Evolutionary conservation across 192 early-diverging fungal species (phyloP), one percentile per base, ranked within the genome.

Genomic region (Backusella mclennaniae): DNA sequence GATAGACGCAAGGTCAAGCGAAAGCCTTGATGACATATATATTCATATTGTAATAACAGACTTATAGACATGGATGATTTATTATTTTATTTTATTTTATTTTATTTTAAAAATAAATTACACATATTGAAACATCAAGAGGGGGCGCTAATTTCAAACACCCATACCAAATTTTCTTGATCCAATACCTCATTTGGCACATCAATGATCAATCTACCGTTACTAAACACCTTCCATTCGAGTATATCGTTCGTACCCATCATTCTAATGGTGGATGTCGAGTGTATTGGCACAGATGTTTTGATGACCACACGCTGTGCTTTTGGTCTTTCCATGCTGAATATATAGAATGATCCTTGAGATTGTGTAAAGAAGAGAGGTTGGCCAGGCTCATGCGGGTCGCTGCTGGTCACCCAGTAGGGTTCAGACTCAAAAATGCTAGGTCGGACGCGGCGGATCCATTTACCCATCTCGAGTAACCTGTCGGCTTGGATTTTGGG

Each of bases 1-100:
- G 92, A 93, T 73, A 87, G 89, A 29, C 89, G 80, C 26, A 69
- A 77, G 23, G 21, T 33, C 1, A 76, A 78, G 41, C 71, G 56
- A 63, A 63, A 14, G 26, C 56, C 23, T 1, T n/a, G n/a, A 56
- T 56, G 9, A 56, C 2, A 23, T 9, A 9, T 7, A 21, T 56
- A 21, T 56, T 23, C 14, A 44, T 44, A 44, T 44, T 44, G 42
- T 44, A 44, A 44, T 17, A 44, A 44, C 33, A 33, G 33, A 33
- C 33, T 33, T 33, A 33, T 44, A 44, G 42, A 44, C 15, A 44
- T 39, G 38, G 11, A 39, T 39, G 38, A 39, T 39, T 12, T 39
- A 39, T 39, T 39, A 11, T 11, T 39, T 39, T 39, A 39, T 12
- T 12, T 33, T 39, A 39, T 12, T 12, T 33, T 33, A 33, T 33